Evolutionary conservation across 75 land plant genomes (phyloP).

Genomic region (Cupressus sempervirens): DNA sequence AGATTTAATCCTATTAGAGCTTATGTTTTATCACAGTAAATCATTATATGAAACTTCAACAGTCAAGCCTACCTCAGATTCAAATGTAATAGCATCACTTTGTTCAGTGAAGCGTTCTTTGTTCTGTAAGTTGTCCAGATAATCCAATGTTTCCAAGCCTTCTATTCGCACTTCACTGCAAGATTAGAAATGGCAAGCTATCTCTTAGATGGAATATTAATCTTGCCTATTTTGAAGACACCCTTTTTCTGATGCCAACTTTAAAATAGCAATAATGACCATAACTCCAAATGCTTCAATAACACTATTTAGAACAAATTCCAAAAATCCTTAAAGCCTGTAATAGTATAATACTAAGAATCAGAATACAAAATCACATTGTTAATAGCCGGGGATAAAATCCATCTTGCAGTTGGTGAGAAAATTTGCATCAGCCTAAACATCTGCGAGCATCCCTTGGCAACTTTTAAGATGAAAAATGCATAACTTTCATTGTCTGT

Average conservation of each 20-base stretch:
- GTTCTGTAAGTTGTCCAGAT: conserved; percentile 19
- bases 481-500: not conserved
- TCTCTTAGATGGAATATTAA: not conserved
- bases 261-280: not conserved
- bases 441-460: not conserved
- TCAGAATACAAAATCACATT: not conserved
- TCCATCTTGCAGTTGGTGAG: not conserved
- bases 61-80: conserved; percentile 24
- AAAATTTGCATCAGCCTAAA: not conserved
- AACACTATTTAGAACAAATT: not conserved
- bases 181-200: conserved; percentile 4
- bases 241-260: not conserved
- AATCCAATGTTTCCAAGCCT: conserved; percentile 32
- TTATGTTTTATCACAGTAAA: not conserved
- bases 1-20: not conserved
- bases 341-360: not conserved
- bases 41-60: not conserved
- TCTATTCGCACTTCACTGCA: conserved; percentile 33
- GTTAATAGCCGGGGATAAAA: not conserved
- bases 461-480: not conserved
- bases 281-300: conserved; percentile 1
- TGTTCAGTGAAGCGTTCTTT: conserved; percentile 29
- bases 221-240: conserved; percentile 6
- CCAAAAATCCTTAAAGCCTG: not conserved
- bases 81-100: conserved; percentile 32